Percentiles rank a stretch among this genome's conserved stretches.
phyloP scores from a whole-genome alignment of 192 early-diverging fungal genomes.

The Globomyces pollinis-pini region DNA sequence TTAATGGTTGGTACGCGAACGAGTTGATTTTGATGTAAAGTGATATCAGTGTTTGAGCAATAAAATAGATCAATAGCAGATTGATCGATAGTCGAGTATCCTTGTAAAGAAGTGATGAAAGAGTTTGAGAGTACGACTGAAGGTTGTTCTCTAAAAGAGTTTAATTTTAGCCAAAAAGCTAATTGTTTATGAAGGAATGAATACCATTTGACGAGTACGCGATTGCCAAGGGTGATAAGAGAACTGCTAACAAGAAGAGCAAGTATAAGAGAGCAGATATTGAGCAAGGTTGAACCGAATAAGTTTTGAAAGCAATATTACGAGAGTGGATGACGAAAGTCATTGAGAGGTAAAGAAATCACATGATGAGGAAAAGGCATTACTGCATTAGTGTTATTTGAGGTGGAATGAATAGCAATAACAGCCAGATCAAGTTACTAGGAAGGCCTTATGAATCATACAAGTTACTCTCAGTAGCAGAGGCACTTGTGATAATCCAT shows the following conservation, averaged over 20 bases:
- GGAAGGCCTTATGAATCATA: too few relatives aligned
- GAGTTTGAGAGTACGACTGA: background rate
- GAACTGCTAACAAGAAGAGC: background rate
- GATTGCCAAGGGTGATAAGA: conserved; percentile 1
- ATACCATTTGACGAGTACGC: background rate
- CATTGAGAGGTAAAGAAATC: too few relatives aligned
- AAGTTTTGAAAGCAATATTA: background rate
- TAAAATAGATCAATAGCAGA: background rate
- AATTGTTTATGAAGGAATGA: background rate
- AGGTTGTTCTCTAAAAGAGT: background rate
- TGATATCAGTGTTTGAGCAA: background rate
- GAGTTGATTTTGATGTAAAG: background rate
- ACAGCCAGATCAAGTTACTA: too few relatives aligned
- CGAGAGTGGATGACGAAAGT: too few relatives aligned
- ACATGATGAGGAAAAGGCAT: too few relatives aligned
- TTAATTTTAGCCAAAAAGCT: conserved; percentile 10
- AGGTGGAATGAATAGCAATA: too few relatives aligned
- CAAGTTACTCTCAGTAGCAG: too few relatives aligned
- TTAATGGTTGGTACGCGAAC: background rate
- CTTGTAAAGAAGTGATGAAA: background rate
- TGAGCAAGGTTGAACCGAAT: background rate
- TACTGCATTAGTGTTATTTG: too few relatives aligned
- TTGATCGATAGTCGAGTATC: background rate
- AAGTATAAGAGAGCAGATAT: background rate
- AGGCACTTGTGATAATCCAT: too few relatives aligned